Base-by-base conservation (phyloP, 2,329 filamentous ascomycete genomes). In the Pestalotiopsis sp. region DNA sequence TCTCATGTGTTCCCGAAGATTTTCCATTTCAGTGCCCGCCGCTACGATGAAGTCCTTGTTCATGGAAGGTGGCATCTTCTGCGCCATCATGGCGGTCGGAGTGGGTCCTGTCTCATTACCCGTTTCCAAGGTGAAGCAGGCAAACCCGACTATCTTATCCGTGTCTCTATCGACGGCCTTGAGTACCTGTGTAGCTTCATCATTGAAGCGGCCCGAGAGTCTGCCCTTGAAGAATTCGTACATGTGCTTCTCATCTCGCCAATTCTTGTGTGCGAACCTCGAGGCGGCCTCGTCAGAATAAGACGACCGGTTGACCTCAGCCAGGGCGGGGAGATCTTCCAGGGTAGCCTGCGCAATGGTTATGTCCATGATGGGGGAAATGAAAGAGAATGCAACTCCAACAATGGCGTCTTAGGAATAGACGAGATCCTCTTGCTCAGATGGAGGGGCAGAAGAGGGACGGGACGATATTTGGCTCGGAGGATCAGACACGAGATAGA, bases 31-130 rank as follows among this genome's bases (percentile, higher is more conserved):
- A 25, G 68, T 62, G 11, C 69, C 69, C 13, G 66, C 62, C 6
- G 69, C 59, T 38, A 64, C 41, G 20, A 67, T 62, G 41, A 70
- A 70, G 27, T 70, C 68, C 25, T 59, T 62, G 31, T 70, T 69
- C 68, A 70, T 68, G 25, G 45, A 68, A 25, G 65, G 57, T 12
- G 68, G 60, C 31, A 68, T 38, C 25, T 67, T 41, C 38, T 63
- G 67, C 31, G 56, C 14, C n/a, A 61, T 31, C 58, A 27, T 67
- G 20, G 57, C n/a, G 58, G 66, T 69, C 27, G 62, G 60, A 45
- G 39, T 49, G 4, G 49, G 12, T 20, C 36, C 38, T 11, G 58
- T 62, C 13, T 67, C 59, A 5, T 66, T 60, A 20, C 45, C 27
- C 17, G 52, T 41, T 41, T 68, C 65, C 31, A 39, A 66, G 7